These are phyloP conservation scores for Lagerstroemia speciosa DNA, from an alignment of 345 rosid species.

Conservation along the genomic window DNA sequence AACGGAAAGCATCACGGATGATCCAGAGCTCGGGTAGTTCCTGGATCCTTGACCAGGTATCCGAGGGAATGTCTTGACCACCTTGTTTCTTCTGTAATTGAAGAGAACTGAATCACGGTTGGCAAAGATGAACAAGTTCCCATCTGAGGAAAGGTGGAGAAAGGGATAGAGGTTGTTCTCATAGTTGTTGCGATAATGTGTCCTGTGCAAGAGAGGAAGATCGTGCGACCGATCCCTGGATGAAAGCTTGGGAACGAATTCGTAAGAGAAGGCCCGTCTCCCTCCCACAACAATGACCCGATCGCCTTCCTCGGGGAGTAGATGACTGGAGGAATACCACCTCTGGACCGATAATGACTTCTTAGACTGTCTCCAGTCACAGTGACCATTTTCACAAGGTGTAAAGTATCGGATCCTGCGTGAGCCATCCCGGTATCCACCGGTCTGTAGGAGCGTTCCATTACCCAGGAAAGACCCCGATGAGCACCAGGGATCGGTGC, in stretches of 20 bases:
- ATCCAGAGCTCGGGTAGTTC: constrained; percentile 51
- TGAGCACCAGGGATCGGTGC: constrained; percentile 34
- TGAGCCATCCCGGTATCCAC: constrained; percentile 25
- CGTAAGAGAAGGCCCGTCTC: constrained; percentile 23
- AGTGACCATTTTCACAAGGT: constrained; percentile 12
- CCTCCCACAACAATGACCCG: constrained; percentile 33
- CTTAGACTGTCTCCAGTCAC: constrained; percentile 28
- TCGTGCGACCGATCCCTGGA: constrained; percentile 16
- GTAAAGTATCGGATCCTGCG: constrained; percentile 19
- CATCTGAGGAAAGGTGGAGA: constrained; percentile 50
- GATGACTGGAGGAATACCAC: constrained; percentile 32
- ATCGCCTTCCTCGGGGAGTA: constrained; percentile 27
- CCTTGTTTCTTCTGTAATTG: constrained; percentile 21
- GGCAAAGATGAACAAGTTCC: constrained; percentile 42
- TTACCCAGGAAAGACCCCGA: constrained; percentile 31
- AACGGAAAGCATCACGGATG: constrained; percentile 40
- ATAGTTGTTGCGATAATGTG: constrained; percentile 16
- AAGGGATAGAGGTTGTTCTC: constrained; percentile 55
- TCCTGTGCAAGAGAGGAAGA: constrained; percentile 33
- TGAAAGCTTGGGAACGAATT: constrained; percentile 23
- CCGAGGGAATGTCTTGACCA: constrained; percentile 32
- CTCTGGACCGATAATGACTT: constrained; percentile 9
- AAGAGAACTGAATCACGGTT: constrained; percentile 39
- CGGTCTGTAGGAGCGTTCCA: constrained; percentile 36
- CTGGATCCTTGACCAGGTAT: constrained; percentile 43